A percentile compares a stretch with the other conserved stretches of the same genome.
phyloP scores from a whole-genome alignment of 352 stramenopile genomes.

The Globisporangium camurandrum region DNA sequence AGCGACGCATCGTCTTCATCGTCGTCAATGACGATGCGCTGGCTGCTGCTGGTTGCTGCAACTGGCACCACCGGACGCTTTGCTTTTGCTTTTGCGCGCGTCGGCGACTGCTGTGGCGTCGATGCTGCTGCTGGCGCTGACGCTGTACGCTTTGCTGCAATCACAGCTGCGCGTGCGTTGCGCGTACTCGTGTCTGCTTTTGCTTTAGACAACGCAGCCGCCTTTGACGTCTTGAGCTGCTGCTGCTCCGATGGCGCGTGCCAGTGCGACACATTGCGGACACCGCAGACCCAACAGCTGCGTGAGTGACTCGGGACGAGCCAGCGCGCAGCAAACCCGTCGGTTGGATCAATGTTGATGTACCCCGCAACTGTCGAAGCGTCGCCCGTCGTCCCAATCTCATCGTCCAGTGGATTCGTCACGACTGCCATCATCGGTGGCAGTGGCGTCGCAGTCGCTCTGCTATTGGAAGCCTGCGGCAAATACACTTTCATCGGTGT shows the following conservation, averaged over 20 bases:
- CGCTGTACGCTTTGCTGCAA: not conserved
- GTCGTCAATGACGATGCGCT: slow-evolving; percentile 7
- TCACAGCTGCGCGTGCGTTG: slow-evolving; percentile 2
- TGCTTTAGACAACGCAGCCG: too few species aligned
- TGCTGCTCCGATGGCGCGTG: slow-evolving; percentile 24
- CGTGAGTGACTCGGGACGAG: slow-evolving; percentile 48
- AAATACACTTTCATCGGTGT: slow-evolving; percentile 70
- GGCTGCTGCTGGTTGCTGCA: slow-evolving; percentile 5
- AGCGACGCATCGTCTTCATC: slow-evolving; percentile 16
- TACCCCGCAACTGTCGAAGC: too few species aligned
- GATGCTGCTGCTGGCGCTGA: slow-evolving; percentile 2
- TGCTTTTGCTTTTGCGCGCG: slow-evolving; percentile 7
- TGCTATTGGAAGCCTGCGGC: slow-evolving; percentile 13
- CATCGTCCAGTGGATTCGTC: slow-evolving; percentile 50
- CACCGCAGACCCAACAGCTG: slow-evolving; percentile 73
- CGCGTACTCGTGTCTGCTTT: slow-evolving; percentile 8
- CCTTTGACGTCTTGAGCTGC: slow-evolving; percentile 18
- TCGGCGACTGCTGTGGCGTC: slow-evolving; percentile 2
- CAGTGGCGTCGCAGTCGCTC: slow-evolving; percentile 17
- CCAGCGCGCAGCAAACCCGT: slow-evolving; percentile 58
- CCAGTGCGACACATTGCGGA: slow-evolving; percentile 70
- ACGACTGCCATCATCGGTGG: slow-evolving; percentile 65
- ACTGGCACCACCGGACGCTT: too few species aligned
- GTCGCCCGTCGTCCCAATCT: slow-evolving; percentile 29
- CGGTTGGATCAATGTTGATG: slow-evolving; percentile 65